These are phyloP conservation scores for Tubosaeta brunneosetosa DNA, from an alignment of 768 basidiomycete genomes.

Conservation along the genomic window DNA sequence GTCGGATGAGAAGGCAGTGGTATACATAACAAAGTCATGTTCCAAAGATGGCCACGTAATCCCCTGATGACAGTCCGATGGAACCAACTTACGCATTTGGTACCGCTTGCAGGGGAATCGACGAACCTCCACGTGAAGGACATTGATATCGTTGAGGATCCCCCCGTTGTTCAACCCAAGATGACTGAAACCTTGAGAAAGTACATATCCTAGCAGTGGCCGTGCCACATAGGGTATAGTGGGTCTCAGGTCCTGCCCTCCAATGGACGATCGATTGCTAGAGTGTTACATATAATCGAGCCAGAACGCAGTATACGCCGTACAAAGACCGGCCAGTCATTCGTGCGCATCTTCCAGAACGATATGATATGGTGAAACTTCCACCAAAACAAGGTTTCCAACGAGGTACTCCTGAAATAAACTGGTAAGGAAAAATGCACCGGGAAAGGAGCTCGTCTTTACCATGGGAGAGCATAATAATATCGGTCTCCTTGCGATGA, in stretches of 20 bases:
- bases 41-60: constrained; percentile 2
- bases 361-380: constrained; percentile 4
- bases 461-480: constrained; percentile 12
- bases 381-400: neutral
- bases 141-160: constrained; percentile 1
- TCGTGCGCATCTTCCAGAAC: constrained; percentile 7
- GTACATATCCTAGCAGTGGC: constrained; percentile 8
- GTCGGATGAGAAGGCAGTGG: constrained; percentile 1
- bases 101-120: constrained; percentile 1
- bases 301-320: constrained; percentile 4
- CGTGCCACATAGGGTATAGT: no score
- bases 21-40: constrained; percentile 4
- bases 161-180: neutral
- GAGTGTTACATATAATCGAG: constrained; percentile 5
- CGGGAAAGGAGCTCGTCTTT: neutral
- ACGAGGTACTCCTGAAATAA: constrained; percentile 10
- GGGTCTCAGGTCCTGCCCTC: no score
- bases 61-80: neutral
- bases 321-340: constrained; percentile 6
- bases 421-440: neutral
- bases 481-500: constrained; percentile 8
- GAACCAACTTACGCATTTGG: neutral
- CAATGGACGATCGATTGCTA: neutral
- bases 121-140: neutral
- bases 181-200: neutral